These are phyloP conservation scores for Lathyrus oleraceus DNA, from an alignment of 306 rosid species.

Conservation along the genomic window DNA sequence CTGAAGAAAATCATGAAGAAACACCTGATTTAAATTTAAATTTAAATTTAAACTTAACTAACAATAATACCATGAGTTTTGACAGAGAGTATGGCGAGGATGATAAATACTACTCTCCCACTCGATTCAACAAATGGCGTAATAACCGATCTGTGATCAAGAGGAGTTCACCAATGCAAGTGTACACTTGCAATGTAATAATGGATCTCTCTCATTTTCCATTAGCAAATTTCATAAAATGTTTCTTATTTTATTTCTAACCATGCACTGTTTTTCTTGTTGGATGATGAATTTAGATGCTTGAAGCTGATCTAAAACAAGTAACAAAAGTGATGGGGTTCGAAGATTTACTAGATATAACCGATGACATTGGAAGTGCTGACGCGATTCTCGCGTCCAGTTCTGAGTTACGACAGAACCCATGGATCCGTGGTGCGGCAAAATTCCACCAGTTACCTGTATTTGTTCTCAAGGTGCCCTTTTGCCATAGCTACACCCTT, in stretches of 20 bases:
- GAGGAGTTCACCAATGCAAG: constrained; percentile 66
- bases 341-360: constrained; percentile 72
- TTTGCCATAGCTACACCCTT: constrained; percentile 6
- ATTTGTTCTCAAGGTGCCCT: constrained; percentile 83
- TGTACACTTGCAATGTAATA: constrained; percentile 79
- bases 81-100: constrained; percentile 53
- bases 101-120: constrained; percentile 44
- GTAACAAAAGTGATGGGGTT: constrained; percentile 91
- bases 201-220: constrained; percentile 13
- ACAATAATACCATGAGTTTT: constrained; percentile 36
- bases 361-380: constrained; percentile 83
- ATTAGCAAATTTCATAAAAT: constrained; percentile 4
- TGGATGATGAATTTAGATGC: constrained; percentile 56
- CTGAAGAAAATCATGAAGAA: constrained; percentile 42
- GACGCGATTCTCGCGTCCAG: constrained; percentile 82
- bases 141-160: constrained; percentile 46
- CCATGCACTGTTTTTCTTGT: constrained; percentile 12
- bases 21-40: constrained; percentile 41
- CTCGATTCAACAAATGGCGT: constrained; percentile 48
- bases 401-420: constrained; percentile 75
- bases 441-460: constrained; percentile 88
- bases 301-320: constrained; percentile 87
- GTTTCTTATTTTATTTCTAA: neutral
- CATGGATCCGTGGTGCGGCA: constrained; percentile 88
- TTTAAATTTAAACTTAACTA: constrained; percentile 43